These are phyloP conservation scores for Plasmodiophora brassicae DNA, from an alignment of 208 protist genomes.

Conservation along the genomic window DNA sequence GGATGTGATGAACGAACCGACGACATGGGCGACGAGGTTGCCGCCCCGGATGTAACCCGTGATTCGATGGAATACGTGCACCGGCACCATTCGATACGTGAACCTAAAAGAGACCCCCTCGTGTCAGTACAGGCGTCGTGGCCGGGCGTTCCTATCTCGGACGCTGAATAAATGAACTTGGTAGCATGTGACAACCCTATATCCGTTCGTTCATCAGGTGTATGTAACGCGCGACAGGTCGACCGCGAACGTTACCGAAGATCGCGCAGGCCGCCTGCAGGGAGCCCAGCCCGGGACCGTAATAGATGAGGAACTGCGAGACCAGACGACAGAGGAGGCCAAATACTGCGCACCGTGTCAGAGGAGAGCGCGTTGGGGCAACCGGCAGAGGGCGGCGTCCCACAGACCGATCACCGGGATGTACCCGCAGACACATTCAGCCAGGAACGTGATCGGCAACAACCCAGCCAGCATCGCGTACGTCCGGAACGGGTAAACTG, in stretches of 20 bases:
- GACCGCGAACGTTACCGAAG: neutral
- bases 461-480: neutral
- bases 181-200: conserved; percentile 14
- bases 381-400: neutral
- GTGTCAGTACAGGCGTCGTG: neutral
- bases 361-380: neutral
- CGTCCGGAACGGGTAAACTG: neutral
- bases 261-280: neutral
- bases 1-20: neutral
- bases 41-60: neutral
- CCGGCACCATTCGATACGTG: neutral
- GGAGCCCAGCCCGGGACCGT: neutral
- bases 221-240: neutral
- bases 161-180: conserved; percentile 21
- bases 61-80: conserved; percentile 2
- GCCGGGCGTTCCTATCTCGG: neutral
- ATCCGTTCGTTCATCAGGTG: neutral
- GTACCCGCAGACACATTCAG: neutral
- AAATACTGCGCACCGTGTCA: neutral
- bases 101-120: neutral
- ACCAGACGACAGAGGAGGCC: neutral
- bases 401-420: neutral
- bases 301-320: neutral
- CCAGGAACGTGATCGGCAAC: neutral
- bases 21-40: neutral